Percentiles rank a stretch among this genome's conserved stretches.
Conservation (phyloP, 805 yeast genomes). For the Barnettozyma californica region DNA sequence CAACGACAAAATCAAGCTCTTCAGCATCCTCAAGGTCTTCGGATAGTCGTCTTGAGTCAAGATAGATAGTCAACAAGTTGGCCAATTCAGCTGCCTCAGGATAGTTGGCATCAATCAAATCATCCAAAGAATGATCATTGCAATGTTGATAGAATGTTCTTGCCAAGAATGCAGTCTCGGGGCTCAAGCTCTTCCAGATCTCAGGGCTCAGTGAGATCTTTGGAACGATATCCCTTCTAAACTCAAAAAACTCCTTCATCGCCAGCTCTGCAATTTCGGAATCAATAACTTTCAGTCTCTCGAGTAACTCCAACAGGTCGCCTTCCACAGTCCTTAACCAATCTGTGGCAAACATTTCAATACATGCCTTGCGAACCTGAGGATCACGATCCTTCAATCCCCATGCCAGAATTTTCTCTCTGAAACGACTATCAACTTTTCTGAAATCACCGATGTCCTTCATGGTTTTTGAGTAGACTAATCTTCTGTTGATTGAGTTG, state of each 20-base stretch:
- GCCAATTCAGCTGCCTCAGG: conserved; percentile 80
- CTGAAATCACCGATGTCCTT: conserved; percentile 63
- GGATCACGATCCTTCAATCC: conserved; percentile 86
- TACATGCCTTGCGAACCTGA: conserved; percentile 65
- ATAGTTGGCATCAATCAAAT: conserved; percentile 58
- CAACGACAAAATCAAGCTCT: conserved; percentile 67
- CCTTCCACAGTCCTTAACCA: conserved; percentile 72
- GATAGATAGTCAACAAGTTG: conserved; percentile 47
- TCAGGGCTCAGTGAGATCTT: conserved; percentile 57
- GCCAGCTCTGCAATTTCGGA: conserved; percentile 65
- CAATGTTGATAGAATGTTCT: conserved; percentile 66
- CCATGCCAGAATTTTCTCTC: conserved; percentile 72
- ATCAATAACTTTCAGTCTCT: conserved; percentile 62
- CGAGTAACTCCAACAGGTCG: conserved; percentile 68
- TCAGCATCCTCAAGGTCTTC: conserved; percentile 36
- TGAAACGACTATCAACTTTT: conserved; percentile 42
- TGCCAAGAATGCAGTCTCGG: conserved; percentile 70
- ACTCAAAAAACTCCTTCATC: conserved; percentile 54
- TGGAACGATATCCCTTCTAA: conserved; percentile 56
- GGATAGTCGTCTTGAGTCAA: conserved; percentile 39
- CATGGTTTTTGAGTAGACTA: conserved; percentile 63
- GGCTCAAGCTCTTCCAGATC: conserved; percentile 64
- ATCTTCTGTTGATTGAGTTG: conserved; percentile 64
- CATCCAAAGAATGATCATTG: conserved; percentile 42
- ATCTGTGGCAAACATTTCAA: conserved; percentile 56